These are phyloP conservation scores for Persicaria maculosa DNA, from an alignment of 148 eudicot species.

Conservation along the genomic window DNA sequence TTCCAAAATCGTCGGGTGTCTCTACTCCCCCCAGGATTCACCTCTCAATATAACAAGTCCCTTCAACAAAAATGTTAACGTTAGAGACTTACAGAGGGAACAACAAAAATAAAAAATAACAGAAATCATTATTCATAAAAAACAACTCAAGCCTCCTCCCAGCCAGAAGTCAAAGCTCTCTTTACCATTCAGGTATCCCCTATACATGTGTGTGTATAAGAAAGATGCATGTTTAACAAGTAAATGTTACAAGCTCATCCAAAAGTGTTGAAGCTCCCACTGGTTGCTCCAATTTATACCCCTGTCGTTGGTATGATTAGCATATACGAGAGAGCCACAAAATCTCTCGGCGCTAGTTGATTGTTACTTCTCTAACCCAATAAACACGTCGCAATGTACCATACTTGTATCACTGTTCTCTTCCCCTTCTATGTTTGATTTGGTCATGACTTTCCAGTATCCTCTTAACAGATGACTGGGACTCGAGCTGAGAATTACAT, in stretches of 20 bases:
- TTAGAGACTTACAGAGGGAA: neutral
- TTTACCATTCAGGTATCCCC: slow-evolving; percentile 9
- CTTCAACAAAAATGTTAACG: neutral
- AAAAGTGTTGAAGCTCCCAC: slow-evolving; percentile 40
- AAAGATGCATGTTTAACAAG: slow-evolving; percentile 1
- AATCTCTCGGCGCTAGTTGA: neutral
- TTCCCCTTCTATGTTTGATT: slow-evolving; percentile 5
- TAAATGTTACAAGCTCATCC: slow-evolving; percentile 15
- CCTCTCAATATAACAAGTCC: neutral
- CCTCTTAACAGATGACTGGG: neutral
- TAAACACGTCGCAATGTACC: neutral
- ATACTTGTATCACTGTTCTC: neutral
- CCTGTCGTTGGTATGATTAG: neutral
- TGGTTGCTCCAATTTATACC: slow-evolving; percentile 25
- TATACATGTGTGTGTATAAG: neutral
- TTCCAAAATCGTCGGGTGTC: neutral
- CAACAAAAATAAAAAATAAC: neutral
- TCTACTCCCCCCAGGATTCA: neutral
- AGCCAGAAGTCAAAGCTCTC: neutral
- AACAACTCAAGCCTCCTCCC: slow-evolving; percentile 1
- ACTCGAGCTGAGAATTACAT: neutral
- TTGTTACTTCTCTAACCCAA: slow-evolving; percentile 6
- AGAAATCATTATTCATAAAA: neutral
- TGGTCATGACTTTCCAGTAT: neutral
- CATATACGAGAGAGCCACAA: slow-evolving; percentile 11